These are phyloP conservation scores for Oxyria digyna DNA, from an alignment of 148 eudicot species.

Conservation along the genomic window DNA sequence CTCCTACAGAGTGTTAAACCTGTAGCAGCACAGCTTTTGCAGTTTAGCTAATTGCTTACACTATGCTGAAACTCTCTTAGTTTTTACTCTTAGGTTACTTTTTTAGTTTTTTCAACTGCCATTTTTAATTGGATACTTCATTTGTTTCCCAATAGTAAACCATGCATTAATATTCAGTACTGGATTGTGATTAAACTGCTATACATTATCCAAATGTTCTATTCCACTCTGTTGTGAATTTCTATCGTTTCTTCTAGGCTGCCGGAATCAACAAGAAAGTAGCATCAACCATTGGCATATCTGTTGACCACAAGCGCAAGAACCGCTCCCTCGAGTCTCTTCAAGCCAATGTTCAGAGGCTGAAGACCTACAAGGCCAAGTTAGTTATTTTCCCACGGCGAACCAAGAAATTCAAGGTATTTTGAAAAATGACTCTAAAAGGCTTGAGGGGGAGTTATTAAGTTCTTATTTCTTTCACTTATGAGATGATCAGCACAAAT, in stretches of 20 bases:
- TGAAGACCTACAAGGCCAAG: conserved; percentile 77
- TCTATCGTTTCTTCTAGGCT: conserved; percentile 19
- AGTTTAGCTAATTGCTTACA: no score
- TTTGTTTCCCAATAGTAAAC: neutral
- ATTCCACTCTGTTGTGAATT: neutral
- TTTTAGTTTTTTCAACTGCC: neutral
- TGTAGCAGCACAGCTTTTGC: neutral
- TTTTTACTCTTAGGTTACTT: neutral
- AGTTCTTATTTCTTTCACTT: neutral
- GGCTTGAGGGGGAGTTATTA: neutral
- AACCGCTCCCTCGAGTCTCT: conserved; percentile 62
- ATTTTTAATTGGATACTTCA: neutral
- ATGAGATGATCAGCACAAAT: neutral
- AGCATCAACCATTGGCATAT: conserved; percentile 71
- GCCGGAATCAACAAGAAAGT: conserved; percentile 63
- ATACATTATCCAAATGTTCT: neutral
- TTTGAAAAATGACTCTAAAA: neutral
- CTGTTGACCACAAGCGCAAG: conserved; percentile 69
- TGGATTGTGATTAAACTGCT: neutral
- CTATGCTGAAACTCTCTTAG: no score
- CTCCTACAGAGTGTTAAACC: neutral
- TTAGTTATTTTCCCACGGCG: conserved; percentile 71
- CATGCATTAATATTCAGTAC: neutral
- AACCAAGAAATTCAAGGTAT: conserved; percentile 49
- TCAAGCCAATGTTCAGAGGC: no score